Percentiles rank a stretch among this genome's conserved stretches.
Conservation (phyloP, 192 early-diverging fungal species). For the Podochytrium sp. region DNA sequence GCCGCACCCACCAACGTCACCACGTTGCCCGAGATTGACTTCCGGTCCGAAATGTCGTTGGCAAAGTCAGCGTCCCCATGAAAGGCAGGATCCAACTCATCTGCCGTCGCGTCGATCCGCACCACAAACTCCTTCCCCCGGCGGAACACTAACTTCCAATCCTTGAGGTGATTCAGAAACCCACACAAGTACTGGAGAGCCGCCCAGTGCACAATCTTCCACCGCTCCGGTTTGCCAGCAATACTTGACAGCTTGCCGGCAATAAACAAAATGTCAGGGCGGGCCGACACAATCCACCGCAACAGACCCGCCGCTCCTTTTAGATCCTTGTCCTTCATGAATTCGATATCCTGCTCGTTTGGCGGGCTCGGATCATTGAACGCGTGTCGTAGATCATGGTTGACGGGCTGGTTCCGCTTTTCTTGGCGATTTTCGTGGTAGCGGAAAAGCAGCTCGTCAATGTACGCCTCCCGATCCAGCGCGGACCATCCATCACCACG, state of each 20-base stretch:
- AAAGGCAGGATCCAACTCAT: background rate
- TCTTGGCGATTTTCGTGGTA: background rate
- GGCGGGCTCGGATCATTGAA: background rate
- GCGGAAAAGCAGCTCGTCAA: background rate
- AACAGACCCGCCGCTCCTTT: background rate
- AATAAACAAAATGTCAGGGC: background rate
- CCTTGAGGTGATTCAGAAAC: background rate
- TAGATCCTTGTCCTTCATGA: background rate
- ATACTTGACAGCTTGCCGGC: background rate
- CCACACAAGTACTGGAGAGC: background rate
- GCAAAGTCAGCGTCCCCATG: conserved; percentile 2
- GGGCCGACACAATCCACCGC: background rate
- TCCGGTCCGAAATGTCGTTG: background rate
- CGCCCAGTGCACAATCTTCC: background rate
- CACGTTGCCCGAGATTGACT: conserved; percentile 1
- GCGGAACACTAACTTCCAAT: background rate
- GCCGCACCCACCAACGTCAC: background rate
- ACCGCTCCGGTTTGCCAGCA: background rate
- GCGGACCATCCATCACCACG: background rate
- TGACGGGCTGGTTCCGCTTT: background rate
- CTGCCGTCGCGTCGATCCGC: background rate
- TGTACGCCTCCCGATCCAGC: background rate
- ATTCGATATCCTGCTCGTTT: background rate
- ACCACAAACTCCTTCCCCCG: background rate
- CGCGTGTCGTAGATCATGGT: background rate